Evolutionary conservation across 176 grass and related monocot genomes (phyloP).

Genomic region (Luzula sylvatica): DNA sequence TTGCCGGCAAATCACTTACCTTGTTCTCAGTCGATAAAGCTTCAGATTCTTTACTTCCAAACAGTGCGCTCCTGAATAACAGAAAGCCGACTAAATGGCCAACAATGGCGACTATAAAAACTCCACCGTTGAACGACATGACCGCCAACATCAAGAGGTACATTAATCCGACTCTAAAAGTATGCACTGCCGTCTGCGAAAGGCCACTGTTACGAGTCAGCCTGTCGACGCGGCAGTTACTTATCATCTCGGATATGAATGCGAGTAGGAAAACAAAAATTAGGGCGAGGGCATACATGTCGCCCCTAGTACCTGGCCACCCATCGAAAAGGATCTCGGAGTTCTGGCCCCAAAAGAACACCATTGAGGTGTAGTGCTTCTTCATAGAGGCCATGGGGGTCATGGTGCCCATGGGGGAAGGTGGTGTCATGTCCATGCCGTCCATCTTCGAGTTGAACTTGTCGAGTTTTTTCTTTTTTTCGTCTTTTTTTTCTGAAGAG

Average conservation of each 20-base stretch:
- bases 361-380: conserved; percentile 21
- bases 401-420: neutral
- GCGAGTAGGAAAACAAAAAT: conserved; percentile 8
- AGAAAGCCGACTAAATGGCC: conserved; percentile 18
- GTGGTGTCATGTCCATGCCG: neutral
- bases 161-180: conserved; percentile 3
- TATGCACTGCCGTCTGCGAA: conserved; percentile 6
- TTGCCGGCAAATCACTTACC: neutral
- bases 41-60: neutral
- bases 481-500: too few relatives aligned
- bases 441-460: neutral
- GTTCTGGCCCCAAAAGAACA: conserved; percentile 19
- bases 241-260: neutral
- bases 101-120: conserved; percentile 7
- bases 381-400: conserved; percentile 10
- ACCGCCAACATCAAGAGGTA: conserved; percentile 25
- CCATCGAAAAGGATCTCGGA: conserved; percentile 14
- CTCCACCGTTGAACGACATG: conserved; percentile 27
- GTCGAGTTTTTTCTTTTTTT: too few relatives aligned
- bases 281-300: conserved; percentile 8
- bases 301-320: conserved; percentile 1
- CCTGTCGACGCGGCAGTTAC: neutral
- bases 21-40: neutral
- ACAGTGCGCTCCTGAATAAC: neutral
- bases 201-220: neutral